A percentile compares a stretch with the other conserved stretches of the same genome.
Conservation (phyloP, 2,329 filamentous ascomycete species). For the Fusarium sp. region DNA sequence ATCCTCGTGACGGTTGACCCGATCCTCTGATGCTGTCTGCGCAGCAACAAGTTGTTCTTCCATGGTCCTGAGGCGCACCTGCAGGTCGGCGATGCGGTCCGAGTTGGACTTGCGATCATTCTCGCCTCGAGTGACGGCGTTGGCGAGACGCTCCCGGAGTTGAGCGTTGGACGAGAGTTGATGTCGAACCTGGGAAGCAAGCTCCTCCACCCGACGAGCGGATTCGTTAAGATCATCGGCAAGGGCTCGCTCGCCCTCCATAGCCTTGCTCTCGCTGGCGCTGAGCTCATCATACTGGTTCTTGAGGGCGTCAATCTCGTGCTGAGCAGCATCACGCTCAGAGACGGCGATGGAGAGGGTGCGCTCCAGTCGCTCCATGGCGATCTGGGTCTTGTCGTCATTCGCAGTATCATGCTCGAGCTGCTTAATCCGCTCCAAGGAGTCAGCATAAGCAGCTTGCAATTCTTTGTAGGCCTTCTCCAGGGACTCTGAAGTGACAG, state of each 20-base stretch:
- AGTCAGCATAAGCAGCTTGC: slow-evolving; percentile 76
- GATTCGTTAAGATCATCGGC: slow-evolving; percentile 79
- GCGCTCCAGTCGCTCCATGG: slow-evolving; percentile 74
- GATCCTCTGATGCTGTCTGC: slow-evolving; percentile 88
- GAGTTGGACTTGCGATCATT: slow-evolving; percentile 84
- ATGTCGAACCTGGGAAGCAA: slow-evolving; percentile 81
- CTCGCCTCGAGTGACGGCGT: slow-evolving; percentile 87
- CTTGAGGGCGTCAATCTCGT: slow-evolving; percentile 72
- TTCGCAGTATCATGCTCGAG: slow-evolving; percentile 65
- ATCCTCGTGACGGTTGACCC: slow-evolving; percentile 85
- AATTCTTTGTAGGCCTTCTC: slow-evolving; percentile 81
- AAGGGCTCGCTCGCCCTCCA: slow-evolving; percentile 72
- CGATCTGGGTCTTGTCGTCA: slow-evolving; percentile 70
- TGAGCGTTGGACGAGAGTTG: slow-evolving; percentile 84
- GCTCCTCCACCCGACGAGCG: slow-evolving; percentile 80
- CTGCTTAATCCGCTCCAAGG: slow-evolving; percentile 74
- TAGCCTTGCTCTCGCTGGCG: slow-evolving; percentile 65
- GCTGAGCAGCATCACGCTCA: slow-evolving; percentile 78
- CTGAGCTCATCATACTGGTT: slow-evolving; percentile 71
- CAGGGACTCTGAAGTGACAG: slow-evolving; percentile 77
- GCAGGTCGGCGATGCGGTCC: slow-evolving; percentile 84
- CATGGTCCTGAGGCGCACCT: slow-evolving; percentile 81
- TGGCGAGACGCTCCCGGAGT: slow-evolving; percentile 80
- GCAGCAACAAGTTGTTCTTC: slow-evolving; percentile 88
- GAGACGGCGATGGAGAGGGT: slow-evolving; percentile 76